A percentile compares a stretch with the other conserved stretches of the same genome.
phyloP scores from a whole-genome alignment of 495 filamentous ascomycete species.

The Neurospora sp. region DNA sequence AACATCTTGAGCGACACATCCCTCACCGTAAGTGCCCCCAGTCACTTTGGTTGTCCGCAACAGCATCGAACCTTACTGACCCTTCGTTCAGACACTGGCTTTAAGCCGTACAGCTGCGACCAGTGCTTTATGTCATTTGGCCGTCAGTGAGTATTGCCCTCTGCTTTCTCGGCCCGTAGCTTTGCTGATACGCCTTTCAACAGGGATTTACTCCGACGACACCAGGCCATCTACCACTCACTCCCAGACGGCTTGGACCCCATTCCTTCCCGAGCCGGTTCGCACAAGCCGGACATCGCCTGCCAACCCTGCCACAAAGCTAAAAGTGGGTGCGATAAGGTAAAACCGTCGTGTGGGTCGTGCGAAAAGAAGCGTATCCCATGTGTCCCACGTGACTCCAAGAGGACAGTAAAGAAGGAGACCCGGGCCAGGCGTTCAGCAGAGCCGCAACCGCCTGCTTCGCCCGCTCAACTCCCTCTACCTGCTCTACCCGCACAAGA shows the following conservation, averaged over 20 bases:
- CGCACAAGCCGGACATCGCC: slow-evolving; percentile 31
- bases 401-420: not conserved
- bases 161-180: not conserved
- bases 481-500: not conserved
- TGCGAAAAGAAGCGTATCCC: slow-evolving; percentile 33
- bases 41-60: not conserved
- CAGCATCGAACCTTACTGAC: slow-evolving; percentile 12
- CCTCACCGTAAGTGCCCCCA: slow-evolving; percentile 41
- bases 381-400: not conserved
- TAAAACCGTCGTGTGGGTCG: slow-evolving; percentile 50
- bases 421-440: not conserved
- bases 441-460: not conserved
- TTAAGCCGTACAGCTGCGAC: slow-evolving; percentile 52
- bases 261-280: not conserved
- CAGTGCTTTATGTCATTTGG: slow-evolving; percentile 53
- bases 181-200: slow-evolving; percentile 12
- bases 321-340: slow-evolving; percentile 61
- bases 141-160: slow-evolving; percentile 36
- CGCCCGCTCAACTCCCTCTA: not conserved
- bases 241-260: not conserved
- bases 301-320: slow-evolving; percentile 50
- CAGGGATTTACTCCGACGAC: slow-evolving; percentile 51
- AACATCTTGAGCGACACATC: slow-evolving; percentile 55
- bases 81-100: slow-evolving; percentile 45
- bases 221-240: slow-evolving; percentile 42